phyloP scores from a whole-genome alignment of 2,329 filamentous ascomycete species.

The Arachnomyces sp. region DNA sequence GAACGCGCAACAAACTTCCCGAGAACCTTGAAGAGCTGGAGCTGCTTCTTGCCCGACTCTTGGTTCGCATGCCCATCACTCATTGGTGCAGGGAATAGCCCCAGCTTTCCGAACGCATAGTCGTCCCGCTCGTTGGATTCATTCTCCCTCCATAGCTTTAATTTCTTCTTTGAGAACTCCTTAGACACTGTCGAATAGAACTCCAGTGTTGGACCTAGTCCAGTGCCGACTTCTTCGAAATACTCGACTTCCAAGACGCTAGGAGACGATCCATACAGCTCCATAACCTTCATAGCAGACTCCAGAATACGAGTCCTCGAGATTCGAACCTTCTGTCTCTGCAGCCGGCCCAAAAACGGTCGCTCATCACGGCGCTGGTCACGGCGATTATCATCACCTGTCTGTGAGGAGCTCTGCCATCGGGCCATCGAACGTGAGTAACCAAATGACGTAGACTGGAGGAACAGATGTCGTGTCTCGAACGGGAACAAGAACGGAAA shows the following conservation, averaged over 20 bases:
- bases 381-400: constrained; percentile 68
- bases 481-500: constrained; percentile 98
- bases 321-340: constrained; percentile 96
- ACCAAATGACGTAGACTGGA: constrained; percentile 96
- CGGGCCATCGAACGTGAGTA: constrained; percentile 95
- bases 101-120: constrained; percentile 75
- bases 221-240: constrained; percentile 96
- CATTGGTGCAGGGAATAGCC: constrained; percentile 87
- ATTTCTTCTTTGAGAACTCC: constrained; percentile 94
- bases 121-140: constrained; percentile 65
- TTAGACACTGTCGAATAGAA: constrained; percentile 97
- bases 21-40: constrained; percentile 84
- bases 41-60: constrained; percentile 76
- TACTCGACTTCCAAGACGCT: constrained; percentile 97
- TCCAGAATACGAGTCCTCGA: constrained; percentile 91
- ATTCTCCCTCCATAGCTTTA: constrained; percentile 92
- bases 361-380: constrained; percentile 81
- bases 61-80: constrained; percentile 65
- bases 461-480: constrained; percentile 90
- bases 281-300: constrained; percentile 97
- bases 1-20: constrained; percentile 96
- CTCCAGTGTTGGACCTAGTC: constrained; percentile 87
- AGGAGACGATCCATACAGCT: constrained; percentile 92
- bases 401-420: constrained; percentile 82
- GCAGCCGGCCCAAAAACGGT: constrained; percentile 81